Evolutionary conservation across 169 alveolate species (phyloP), one percentile per base, ranked within the genome.

Genomic region (Theileria luwenshuni): DNA sequence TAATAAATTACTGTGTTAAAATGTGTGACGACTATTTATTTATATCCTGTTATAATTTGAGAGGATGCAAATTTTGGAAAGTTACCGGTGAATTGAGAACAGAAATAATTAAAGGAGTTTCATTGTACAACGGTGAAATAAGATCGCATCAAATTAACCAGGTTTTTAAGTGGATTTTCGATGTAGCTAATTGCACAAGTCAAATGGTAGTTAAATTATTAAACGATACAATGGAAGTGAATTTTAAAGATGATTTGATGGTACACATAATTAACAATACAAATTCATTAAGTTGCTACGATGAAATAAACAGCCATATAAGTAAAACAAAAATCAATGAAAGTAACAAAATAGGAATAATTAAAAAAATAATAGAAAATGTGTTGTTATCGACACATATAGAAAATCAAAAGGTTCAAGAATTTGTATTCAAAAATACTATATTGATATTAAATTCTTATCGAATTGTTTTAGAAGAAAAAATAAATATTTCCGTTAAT

Each of bases 31-130:
- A n/a, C n/a, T n/a, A n/a, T n/a, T n/a, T n/a, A n/a, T n/a, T n/a
- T n/a, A n/a, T n/a, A n/a, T n/a, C n/a, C n/a, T n/a, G n/a, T n/a
- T n/a, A 25, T 2, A 21, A 51, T 0, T 30, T 41, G 7, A 60
- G 74, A 7, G 67, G 70, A 1, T 69, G 81, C 52, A 33, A 28
- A 12, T 81, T 81, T 21, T 81, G 89, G 89, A 25, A 35, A 7
- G 23, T 81, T 7, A 23, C 51, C 32, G 58, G 32, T 2, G 80
- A 81, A 5, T 38, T 35, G 1, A 74, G 73, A 19, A 42, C 8
- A 23, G 1, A 32, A 17, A 32, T 79, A 10, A 28, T 51, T 49
- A 42, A 47, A n/a, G 30, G 71, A 0, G 61, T 79, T 64, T 58
- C 51, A 13, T 12, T 45, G 25, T 59, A 42, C 6, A 61, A 56